Percentiles rank a stretch among this genome's conserved stretches.
phyloP scores from a whole-genome alignment of 306 rosid genomes.

The Pyrus pyrifolia region DNA sequence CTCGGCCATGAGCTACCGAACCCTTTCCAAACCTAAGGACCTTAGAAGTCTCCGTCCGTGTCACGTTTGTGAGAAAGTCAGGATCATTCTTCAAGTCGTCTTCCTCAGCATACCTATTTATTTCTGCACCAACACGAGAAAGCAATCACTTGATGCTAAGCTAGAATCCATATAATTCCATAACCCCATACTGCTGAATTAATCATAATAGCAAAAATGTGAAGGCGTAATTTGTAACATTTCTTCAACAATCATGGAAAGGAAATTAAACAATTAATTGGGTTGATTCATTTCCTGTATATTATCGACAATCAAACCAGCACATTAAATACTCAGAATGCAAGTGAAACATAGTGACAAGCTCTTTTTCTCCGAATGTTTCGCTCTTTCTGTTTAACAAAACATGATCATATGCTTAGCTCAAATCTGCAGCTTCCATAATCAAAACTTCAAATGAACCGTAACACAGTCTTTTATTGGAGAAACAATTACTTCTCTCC shows the following conservation, averaged over 20 bases:
- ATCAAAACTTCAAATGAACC: not conserved
- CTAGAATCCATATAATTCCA: not conserved
- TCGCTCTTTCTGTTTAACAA: not conserved
- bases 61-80: conserved; percentile 80
- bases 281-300: not conserved
- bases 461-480: not conserved
- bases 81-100: conserved; percentile 53
- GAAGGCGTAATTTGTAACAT: not conserved
- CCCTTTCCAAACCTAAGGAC: conserved; percentile 75
- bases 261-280: not conserved
- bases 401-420: not conserved
- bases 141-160: conserved; percentile 10
- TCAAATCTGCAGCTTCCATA: not conserved
- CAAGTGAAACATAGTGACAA: not conserved
- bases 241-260: not conserved
- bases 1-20: conserved; percentile 70
- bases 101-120: conserved; percentile 35
- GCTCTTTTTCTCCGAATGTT: not conserved
- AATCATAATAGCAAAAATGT: not conserved
- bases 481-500: not conserved
- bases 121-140: conserved; percentile 41
- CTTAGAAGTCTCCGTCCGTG: conserved; percentile 55
- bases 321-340: not conserved
- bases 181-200: not conserved
- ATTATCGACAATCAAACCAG: not conserved